These are phyloP conservation scores for Pyrenochaeta sp. DNA, from an alignment of 2,329 filamentous ascomycete species.

Conservation along the genomic window DNA sequence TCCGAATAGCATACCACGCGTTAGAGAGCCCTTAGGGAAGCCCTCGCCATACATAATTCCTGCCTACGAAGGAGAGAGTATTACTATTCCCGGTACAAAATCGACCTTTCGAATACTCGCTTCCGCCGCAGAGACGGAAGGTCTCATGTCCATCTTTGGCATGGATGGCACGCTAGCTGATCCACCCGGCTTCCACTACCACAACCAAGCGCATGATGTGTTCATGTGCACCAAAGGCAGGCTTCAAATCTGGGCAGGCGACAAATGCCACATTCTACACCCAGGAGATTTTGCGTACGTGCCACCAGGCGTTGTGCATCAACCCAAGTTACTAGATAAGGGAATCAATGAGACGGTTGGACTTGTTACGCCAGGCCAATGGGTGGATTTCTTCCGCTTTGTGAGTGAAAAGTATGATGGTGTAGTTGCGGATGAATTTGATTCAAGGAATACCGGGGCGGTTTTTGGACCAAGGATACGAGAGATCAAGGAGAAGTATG, in stretches of 20 bases:
- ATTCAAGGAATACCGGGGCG: slow-evolving; percentile 14
- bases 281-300: slow-evolving; percentile 30
- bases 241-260: slow-evolving; percentile 23
- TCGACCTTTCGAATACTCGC: slow-evolving; percentile 23
- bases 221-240: slow-evolving; percentile 30
- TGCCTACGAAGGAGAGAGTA: slow-evolving; percentile 21
- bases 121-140: slow-evolving; percentile 21
- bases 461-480: slow-evolving; percentile 21
- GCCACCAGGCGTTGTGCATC: slow-evolving; percentile 23
- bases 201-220: slow-evolving; percentile 26
- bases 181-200: slow-evolving; percentile 28
- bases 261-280: slow-evolving; percentile 23
- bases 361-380: slow-evolving; percentile 26
- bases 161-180: slow-evolving; percentile 25
- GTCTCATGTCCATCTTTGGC: slow-evolving; percentile 25
- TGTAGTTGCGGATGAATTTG: slow-evolving; percentile 24
- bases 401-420: slow-evolving; percentile 24
- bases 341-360: slow-evolving; percentile 24
- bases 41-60: slow-evolving; percentile 22
- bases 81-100: slow-evolving; percentile 25
- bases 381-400: slow-evolving; percentile 31
- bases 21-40: slow-evolving; percentile 13
- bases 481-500: slow-evolving; percentile 28
- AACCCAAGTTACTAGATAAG: slow-evolving; percentile 21
- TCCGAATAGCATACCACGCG: slow-evolving; percentile 11